Evolutionary conservation across 257 asterid species (phyloP).

Genomic region (Scutellaria baicalensis): DNA sequence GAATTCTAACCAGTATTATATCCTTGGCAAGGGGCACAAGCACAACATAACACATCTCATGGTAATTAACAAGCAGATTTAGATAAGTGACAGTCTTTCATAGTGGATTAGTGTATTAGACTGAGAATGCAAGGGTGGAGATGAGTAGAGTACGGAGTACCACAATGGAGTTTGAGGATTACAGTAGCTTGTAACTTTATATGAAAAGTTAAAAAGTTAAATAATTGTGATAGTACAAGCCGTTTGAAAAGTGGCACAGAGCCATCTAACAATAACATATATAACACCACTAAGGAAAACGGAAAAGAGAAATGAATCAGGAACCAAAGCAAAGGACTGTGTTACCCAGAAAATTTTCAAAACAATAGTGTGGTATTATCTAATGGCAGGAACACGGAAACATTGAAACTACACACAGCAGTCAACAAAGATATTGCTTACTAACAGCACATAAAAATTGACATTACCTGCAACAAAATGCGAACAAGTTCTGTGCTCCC

Average conservation of each 20-base stretch:
- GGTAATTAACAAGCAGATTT: background rate
- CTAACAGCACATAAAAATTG: background rate
- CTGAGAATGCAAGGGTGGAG: background rate
- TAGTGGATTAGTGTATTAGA: background rate
- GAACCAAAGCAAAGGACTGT: background rate
- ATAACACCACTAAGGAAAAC: background rate
- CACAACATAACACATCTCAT: background rate
- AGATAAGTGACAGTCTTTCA: background rate
- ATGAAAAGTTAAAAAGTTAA: background rate
- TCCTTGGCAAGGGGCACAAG: background rate
- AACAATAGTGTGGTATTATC: background rate
- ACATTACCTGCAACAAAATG: conserved; percentile 80
- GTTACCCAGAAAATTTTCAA: background rate
- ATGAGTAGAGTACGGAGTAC: background rate
- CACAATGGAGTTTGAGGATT: background rate
- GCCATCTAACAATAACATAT: background rate
- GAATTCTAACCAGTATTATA: background rate
- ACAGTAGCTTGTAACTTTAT: background rate
- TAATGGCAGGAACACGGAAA: background rate
- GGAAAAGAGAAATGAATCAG: background rate
- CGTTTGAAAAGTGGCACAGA: background rate
- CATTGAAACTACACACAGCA: background rate
- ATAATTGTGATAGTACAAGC: background rate
- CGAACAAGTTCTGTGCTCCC: conserved; percentile 99
- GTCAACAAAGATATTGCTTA: conserved; percentile 2